Base-by-base conservation (phyloP, 2,329 filamentous ascomycete genomes). In the Penicillium sp. region DNA sequence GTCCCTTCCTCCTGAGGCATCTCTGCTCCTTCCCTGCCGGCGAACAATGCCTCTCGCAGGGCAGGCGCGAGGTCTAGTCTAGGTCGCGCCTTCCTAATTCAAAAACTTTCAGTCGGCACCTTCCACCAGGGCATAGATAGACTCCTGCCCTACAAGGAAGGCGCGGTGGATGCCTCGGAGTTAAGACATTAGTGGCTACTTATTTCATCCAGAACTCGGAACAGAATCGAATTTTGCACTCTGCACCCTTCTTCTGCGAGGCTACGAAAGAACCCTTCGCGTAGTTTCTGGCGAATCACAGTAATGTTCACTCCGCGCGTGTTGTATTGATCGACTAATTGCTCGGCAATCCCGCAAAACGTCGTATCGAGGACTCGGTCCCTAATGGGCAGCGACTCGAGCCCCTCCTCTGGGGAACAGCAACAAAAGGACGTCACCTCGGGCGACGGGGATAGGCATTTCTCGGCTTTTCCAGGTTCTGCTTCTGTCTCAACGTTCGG, bases 151-250 rank as follows among this genome's bases (percentile, higher is more conserved):
- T 41, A 15, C 35, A 41, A 15, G 35, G 35, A 41, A 41, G 35
- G 35, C 5, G 35, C 35, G 11, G 4, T 5, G 11, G 8, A 26
- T 26, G 26, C 26, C 26, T 15, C 35, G 35, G 13, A 41, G 35
- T 15, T 41, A 15, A 15, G 11, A 41, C 35, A 26, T 64, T 61
- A 75, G 17, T 69, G 60, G 51, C 70, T 66, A 66, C 74, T 77
- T 59, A 78, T 73, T 47, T 79, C 76, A 63, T 78, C 73, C 66
- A 78, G 60, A 19, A 78, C 70, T 64, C 76, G 66, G 30, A 81
- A 79, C 23, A 82, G 72, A 15, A 83, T 70, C n/a, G 77, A 75
- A 57, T 75, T 78, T 50, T 76, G 73, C 7, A 80, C 75, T 51
- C 75, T 73, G 61, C 75, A 78, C 23, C 73, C 76, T 59, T 73